phyloP scores from a whole-genome alignment of 2,329 filamentous ascomycete genomes.

The Sporothrix phasma region DNA sequence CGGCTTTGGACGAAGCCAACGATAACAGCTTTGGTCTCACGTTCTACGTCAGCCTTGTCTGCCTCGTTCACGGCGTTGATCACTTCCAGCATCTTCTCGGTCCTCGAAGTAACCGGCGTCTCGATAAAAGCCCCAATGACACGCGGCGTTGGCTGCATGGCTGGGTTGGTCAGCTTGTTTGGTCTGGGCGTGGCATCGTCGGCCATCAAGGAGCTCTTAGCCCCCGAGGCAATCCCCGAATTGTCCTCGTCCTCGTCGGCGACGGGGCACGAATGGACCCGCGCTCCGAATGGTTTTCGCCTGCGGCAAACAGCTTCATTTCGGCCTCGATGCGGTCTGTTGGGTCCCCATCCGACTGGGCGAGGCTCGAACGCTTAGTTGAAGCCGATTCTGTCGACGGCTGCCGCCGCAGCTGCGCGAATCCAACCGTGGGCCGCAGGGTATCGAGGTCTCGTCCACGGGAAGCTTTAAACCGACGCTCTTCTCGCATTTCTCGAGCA shows the following conservation, averaged over 20 bases:
- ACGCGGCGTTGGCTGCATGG: slow-evolving; percentile 42
- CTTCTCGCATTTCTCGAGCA: neutral
- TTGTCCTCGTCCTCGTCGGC: slow-evolving; percentile 24
- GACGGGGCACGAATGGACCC: slow-evolving; percentile 45
- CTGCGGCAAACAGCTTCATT: slow-evolving; percentile 45
- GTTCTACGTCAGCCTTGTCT: too few relatives aligned
- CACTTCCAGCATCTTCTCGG: slow-evolving; percentile 25
- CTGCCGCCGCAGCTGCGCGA: slow-evolving; percentile 34
- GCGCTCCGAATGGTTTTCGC: slow-evolving; percentile 45
- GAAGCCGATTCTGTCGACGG: slow-evolving; percentile 38
- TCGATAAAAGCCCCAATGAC: slow-evolving; percentile 48
- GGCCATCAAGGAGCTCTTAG: neutral
- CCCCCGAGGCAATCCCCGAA: neutral
- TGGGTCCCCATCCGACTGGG: slow-evolving; percentile 43
- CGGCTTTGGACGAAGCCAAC: neutral
- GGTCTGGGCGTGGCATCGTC: slow-evolving; percentile 35
- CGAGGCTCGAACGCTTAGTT: slow-evolving; percentile 39
- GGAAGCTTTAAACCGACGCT: slow-evolving; percentile 21
- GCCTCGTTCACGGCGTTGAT: neutral
- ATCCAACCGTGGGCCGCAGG: slow-evolving; percentile 33
- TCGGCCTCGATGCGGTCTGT: slow-evolving; percentile 48
- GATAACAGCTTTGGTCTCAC: neutral
- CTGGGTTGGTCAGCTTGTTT: slow-evolving; percentile 31
- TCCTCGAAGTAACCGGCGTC: slow-evolving; percentile 40
- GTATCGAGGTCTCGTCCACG: slow-evolving; percentile 19